A percentile compares a stretch with the other conserved stretches of the same genome.
Evolutionary conservation across 768 basidiomycete genomes (phyloP).

Genomic region (Mycena sanguinolenta): DNA sequence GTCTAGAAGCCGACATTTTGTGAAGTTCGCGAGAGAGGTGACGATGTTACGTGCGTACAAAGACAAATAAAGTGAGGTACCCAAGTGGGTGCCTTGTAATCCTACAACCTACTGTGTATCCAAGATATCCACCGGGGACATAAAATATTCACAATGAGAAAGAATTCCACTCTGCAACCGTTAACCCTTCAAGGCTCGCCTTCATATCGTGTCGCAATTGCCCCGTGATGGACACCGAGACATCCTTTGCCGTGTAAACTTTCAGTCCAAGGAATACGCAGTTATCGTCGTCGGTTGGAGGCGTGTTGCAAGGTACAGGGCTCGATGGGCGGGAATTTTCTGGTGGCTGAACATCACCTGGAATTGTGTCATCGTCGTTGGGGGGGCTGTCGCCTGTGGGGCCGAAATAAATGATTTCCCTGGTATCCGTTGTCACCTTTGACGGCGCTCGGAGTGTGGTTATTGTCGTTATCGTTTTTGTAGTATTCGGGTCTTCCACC

Average conservation of each 20-base stretch:
- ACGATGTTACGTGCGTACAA: too few relatives aligned
- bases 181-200: constrained; percentile 25
- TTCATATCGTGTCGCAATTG: constrained; percentile 40
- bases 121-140: not conserved
- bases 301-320: not conserved
- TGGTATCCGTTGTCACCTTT: constrained; percentile 31
- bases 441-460: constrained; percentile 14
- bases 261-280: constrained; percentile 38
- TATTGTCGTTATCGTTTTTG: constrained; percentile 32
- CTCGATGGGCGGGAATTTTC: constrained; percentile 16
- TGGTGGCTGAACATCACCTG: not conserved
- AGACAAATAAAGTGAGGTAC: too few relatives aligned
- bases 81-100: too few relatives aligned
- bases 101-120: not conserved
- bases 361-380: constrained; percentile 2
- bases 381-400: not conserved
- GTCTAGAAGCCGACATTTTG: too few relatives aligned
- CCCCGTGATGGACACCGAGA: constrained; percentile 36
- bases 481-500: constrained; percentile 1
- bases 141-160: not conserved
- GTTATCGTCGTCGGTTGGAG: constrained; percentile 3
- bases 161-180: constrained; percentile 26
- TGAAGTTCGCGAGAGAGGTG: too few relatives aligned
- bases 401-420: constrained; percentile 30
- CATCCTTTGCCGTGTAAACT: constrained; percentile 38